phyloP scores from a whole-genome alignment of 768 basidiomycete genomes.

The Russula lepida region DNA sequence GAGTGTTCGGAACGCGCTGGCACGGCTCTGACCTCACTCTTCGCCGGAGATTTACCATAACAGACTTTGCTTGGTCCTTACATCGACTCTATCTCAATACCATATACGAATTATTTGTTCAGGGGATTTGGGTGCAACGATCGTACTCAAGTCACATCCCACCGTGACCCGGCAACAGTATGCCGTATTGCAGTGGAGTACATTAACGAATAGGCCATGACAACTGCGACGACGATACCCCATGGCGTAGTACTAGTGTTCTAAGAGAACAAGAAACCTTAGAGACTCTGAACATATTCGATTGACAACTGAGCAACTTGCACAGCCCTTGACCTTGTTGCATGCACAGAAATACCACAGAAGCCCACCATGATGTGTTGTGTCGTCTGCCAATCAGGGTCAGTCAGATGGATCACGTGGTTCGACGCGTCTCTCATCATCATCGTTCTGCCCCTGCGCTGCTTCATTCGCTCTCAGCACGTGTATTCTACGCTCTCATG shows the following conservation, averaged over 20 bases:
- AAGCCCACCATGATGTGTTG: too few species aligned
- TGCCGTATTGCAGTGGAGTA: background rate
- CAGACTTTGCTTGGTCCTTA: background rate
- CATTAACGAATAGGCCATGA: background rate
- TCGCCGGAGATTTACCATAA: background rate
- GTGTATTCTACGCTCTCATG: background rate
- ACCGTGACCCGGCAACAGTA: background rate
- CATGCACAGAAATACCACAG: background rate
- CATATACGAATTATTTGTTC: background rate
- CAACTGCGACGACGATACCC: background rate
- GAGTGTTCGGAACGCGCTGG: constrained; percentile 8
- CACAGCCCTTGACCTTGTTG: background rate
- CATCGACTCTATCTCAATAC: background rate
- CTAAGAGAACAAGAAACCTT: background rate
- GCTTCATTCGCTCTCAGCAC: background rate
- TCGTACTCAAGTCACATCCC: background rate
- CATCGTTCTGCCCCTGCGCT: background rate
- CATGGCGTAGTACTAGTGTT: background rate
- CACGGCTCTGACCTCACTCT: background rate
- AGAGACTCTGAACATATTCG: background rate
- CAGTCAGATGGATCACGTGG: background rate
- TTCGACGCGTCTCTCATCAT: background rate
- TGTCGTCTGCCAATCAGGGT: too few species aligned
- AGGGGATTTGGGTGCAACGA: background rate
- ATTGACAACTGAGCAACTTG: background rate